These are phyloP conservation scores for Jamesozyma piceae DNA, from an alignment of 805 yeast genomes.

Conservation along the genomic window DNA sequence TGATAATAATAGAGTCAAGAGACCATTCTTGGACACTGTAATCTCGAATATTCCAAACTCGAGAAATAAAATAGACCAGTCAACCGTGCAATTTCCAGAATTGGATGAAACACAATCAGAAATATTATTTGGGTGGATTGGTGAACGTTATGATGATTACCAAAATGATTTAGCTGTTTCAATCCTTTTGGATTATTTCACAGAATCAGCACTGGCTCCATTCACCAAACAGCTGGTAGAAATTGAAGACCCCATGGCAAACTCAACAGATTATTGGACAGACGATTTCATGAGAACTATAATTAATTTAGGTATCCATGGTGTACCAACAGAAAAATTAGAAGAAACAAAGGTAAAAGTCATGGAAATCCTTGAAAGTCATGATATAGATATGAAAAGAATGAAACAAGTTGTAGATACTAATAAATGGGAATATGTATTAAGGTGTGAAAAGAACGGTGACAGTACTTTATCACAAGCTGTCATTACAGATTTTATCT, in stretches of 20 bases:
- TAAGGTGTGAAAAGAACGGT: constrained; percentile 55
- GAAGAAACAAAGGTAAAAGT: constrained; percentile 44
- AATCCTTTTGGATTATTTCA: constrained; percentile 60
- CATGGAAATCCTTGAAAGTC: constrained; percentile 43
- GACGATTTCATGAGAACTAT: constrained; percentile 63
- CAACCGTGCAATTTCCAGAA: constrained; percentile 74
- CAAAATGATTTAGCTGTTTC: constrained; percentile 60
- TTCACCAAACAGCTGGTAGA: constrained; percentile 68
- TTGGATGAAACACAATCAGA: constrained; percentile 80
- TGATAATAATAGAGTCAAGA: constrained; percentile 24
- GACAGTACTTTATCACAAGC: constrained; percentile 46
- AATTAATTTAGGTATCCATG: constrained; percentile 46
- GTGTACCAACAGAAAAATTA: constrained; percentile 66
- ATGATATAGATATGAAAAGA: constrained; percentile 54
- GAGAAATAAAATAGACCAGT: constrained; percentile 34
- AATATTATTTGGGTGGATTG: constrained; percentile 66
- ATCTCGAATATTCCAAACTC: constrained; percentile 38
- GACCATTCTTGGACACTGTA: constrained; percentile 73
- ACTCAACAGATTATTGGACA: constrained; percentile 57
- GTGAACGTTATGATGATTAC: constrained; percentile 51
- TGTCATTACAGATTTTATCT: constrained; percentile 71
- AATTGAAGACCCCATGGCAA: constrained; percentile 71
- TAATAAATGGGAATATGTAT: constrained; percentile 49
- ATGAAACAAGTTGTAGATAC: constrained; percentile 62
- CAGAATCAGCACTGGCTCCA: constrained; percentile 69